Evolutionary conservation across 108 stramenopile genomes (phyloP).

Genomic region (Cyclotella sp.): DNA sequence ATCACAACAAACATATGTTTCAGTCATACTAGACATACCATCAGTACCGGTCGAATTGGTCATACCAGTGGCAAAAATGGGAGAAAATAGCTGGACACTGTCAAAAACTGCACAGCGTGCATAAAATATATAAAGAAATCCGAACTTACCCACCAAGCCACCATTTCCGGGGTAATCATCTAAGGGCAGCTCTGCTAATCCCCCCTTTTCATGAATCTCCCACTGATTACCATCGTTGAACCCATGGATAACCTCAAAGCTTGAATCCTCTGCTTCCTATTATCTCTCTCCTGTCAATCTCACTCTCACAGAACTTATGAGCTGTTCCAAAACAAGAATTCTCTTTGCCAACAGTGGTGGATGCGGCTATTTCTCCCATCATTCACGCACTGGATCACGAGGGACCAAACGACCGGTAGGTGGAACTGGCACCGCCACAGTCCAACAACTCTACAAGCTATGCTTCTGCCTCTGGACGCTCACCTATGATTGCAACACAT

Average conservation of each 20-base stretch:
- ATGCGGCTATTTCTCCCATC: constrained; percentile 71
- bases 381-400: constrained; percentile 52
- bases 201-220: too few species aligned
- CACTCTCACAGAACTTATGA: constrained; percentile 62
- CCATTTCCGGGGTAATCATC: too few species aligned
- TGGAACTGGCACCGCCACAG: constrained; percentile 35
- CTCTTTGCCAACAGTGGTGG: constrained; percentile 73
- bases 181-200: too few species aligned
- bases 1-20: too few species aligned
- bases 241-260: constrained; percentile 75
- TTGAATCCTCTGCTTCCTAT: constrained; percentile 58
- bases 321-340: constrained; percentile 58
- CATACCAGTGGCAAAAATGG: too few species aligned
- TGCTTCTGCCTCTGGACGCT: constrained; percentile 91
- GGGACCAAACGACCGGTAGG: constrained; percentile 22
- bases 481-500: constrained; percentile 69
- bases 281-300: constrained; percentile 73
- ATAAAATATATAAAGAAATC: too few species aligned
- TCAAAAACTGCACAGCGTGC: too few species aligned
- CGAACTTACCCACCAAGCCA: too few species aligned
- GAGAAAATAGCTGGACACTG: too few species aligned
- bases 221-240: constrained; percentile 64
- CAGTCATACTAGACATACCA: too few species aligned
- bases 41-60: too few species aligned
- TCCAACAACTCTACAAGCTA: constrained; percentile 93